Base-by-base conservation (phyloP, 176 grass and related monocot species). In the Juncus effusus region DNA sequence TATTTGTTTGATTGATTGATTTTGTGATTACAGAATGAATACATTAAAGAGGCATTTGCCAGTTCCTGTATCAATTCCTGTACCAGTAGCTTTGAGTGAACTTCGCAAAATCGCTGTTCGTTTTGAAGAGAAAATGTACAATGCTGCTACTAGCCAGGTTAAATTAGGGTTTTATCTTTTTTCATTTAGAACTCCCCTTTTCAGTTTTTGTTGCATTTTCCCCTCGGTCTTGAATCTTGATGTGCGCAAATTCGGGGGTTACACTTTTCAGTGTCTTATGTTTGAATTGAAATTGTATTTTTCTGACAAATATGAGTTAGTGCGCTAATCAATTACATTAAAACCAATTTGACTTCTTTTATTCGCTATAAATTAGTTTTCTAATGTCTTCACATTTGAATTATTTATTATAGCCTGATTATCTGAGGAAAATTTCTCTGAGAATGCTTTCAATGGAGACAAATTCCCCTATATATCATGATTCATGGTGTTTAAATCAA, bases 361-460 rank as follows among this genome's bases (percentile, higher is more conserved):
- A 47, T 47, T 50, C 7, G 35, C 13, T 79, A 16, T 40, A 38
- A 68, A 54, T 50, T n/a, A 2, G 15, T 10, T 54, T 5, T 51
- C 59, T 84, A 19, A 73, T 40, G 61, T 63, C 3, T n/a, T 63
- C 44, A 47, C 4, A 6, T 47, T 47, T 9, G 9, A 15, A 58
- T 15, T 42, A 3, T 39, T 58, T 80, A 15, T 39, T 10, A 38
- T 79, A 96, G 94, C 70, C 80, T 65, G 94, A 97, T 89, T 97
- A 97, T 86, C 80, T 92, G 67, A 79, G 79, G 61, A 97, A 78
- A 75, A 92, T 97, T 86, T 97, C 93, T 84, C 64, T 92, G 37
- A 97, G 86, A 79, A 89, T 97, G 85, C 77, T 92, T 42, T 97
- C 85, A 4, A 89, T 97, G 93, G 91, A 96, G 64, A 80, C 84